These are phyloP conservation scores for Neopestalotiopsis sp. DNA, from an alignment of 2,329 filamentous ascomycete genomes.

Conservation along the genomic window DNA sequence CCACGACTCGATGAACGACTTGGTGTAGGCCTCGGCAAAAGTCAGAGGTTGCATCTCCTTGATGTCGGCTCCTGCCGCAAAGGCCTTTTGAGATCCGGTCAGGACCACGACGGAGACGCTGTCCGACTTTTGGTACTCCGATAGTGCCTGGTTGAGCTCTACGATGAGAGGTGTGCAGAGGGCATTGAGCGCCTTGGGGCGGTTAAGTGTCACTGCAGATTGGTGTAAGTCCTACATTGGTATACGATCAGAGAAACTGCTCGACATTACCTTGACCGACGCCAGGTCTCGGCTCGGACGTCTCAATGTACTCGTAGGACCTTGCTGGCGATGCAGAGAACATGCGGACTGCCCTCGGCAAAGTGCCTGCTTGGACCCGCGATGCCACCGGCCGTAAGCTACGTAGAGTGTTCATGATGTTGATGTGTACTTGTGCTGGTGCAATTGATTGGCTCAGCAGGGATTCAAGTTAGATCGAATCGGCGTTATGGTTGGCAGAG, in stretches of 20 bases:
- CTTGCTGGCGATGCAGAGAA: slow-evolving; percentile 52
- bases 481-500: background rate
- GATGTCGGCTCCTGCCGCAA: slow-evolving; percentile 96
- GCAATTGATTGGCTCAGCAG: background rate
- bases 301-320: slow-evolving; percentile 81
- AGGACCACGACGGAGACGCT: slow-evolving; percentile 79
- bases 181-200: slow-evolving; percentile 94
- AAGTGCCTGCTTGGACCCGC: slow-evolving; percentile 61
- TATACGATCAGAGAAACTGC: background rate
- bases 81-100: slow-evolving; percentile 88
- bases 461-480: background rate
- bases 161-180: slow-evolving; percentile 88
- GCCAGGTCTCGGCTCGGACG: slow-evolving; percentile 83
- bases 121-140: slow-evolving; percentile 71
- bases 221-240: slow-evolving; percentile 20
- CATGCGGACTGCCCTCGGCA: slow-evolving; percentile 60
- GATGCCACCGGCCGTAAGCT: slow-evolving; percentile 66
- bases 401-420: slow-evolving; percentile 59
- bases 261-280: slow-evolving; percentile 78
- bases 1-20: slow-evolving; percentile 95
- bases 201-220: slow-evolving; percentile 81
- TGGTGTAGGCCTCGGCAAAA: slow-evolving; percentile 86
- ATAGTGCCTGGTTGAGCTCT: slow-evolving; percentile 84
- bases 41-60: slow-evolving; percentile 97
- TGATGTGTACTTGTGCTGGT: background rate